These are phyloP conservation scores for Ceratocystis cacaofunesta DNA, from an alignment of 2,329 filamentous ascomycete genomes.

Conservation along the genomic window DNA sequence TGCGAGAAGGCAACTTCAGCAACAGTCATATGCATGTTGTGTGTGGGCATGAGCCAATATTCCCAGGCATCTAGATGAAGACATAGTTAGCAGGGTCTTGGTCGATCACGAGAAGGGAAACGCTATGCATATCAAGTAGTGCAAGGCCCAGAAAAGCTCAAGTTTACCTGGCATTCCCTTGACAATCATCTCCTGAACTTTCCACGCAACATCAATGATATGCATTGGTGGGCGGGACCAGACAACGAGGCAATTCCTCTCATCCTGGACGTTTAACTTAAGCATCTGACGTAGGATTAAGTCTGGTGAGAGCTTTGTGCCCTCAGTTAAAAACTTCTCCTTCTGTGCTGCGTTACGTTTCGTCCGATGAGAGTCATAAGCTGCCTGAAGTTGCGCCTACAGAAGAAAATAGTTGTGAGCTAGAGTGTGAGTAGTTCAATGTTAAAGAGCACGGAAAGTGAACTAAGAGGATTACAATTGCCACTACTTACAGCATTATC, in stretches of 20 bases:
- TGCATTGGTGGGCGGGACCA: constrained; percentile 72
- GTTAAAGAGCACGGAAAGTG: not conserved
- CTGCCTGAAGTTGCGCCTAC: constrained; percentile 48
- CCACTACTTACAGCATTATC: constrained; percentile 44
- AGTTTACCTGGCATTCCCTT: constrained; percentile 49
- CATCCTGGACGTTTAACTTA: constrained; percentile 50
- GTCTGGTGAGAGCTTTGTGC: constrained; percentile 54
- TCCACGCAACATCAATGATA: constrained; percentile 50
- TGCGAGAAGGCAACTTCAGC: constrained; percentile 74
- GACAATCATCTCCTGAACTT: constrained; percentile 52
- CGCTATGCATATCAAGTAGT: too few relatives aligned
- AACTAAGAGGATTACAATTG: not conserved
- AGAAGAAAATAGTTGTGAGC: not conserved
- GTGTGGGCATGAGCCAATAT: constrained; percentile 72
- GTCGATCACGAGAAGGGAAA: too few relatives aligned
- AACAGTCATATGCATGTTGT: constrained; percentile 69
- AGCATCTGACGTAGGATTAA: constrained; percentile 22
- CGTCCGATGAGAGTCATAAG: constrained; percentile 59
- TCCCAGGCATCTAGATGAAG: constrained; percentile 31
- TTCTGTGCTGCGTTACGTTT: constrained; percentile 64
- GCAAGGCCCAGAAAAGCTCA: too few relatives aligned
- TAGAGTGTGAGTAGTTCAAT: not conserved
- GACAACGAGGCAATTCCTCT: constrained; percentile 68
- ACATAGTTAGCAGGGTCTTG: not conserved
- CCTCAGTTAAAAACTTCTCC: constrained; percentile 46